Base-by-base conservation (phyloP, 495 filamentous ascomycete genomes). In the Daldinia bambusicola region DNA sequence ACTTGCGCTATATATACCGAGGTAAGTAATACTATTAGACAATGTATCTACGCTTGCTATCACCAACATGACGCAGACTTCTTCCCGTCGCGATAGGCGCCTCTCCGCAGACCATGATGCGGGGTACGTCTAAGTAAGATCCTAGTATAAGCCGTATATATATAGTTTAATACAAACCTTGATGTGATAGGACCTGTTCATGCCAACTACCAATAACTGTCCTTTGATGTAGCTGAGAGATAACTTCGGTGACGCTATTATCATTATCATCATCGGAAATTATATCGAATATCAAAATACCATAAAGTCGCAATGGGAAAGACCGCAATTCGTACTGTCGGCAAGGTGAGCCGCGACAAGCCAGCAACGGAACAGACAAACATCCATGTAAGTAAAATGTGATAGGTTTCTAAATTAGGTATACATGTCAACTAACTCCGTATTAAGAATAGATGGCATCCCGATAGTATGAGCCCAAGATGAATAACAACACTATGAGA, bases 391-490 rank as follows among this genome's bases (percentile, higher is more conserved):
- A 76, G 90, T 78, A 16, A 34, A 14, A 13, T 18, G 22, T 2
- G 20, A 12, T 37, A 32, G 9, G 14, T 18, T 32, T 20, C 6
- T 31, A 48, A 16, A 36, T 6, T 2, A n/a, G n/a, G n/a, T 1
- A 4, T 7, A 18, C 3, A 18, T 18, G 16, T 8, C 16, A 37
- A 31, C 18, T 69, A 34, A 65, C 34, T 41, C 55, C 7, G 53
- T 31, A 5, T 48, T 6, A 71, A 95, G 92, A 98, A 98, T 77
- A 82, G 94, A 80, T 98, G 94, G 94, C 94, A 98, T 76, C 94
- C 94, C 38, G 94, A 97, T 70, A 89, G 93, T 93, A 83, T 37
- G 85, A 74, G 26, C 4, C 38, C 41, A 41, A 45, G 30, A 30
- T 16, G 26, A 51, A 10, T 38, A 41, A 60, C 1, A 41, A 60